Percentiles rank a stretch among this genome's conserved stretches.
Conservation (phyloP, 371 early-diverging fungal species). For the Mortierella sp. region DNA sequence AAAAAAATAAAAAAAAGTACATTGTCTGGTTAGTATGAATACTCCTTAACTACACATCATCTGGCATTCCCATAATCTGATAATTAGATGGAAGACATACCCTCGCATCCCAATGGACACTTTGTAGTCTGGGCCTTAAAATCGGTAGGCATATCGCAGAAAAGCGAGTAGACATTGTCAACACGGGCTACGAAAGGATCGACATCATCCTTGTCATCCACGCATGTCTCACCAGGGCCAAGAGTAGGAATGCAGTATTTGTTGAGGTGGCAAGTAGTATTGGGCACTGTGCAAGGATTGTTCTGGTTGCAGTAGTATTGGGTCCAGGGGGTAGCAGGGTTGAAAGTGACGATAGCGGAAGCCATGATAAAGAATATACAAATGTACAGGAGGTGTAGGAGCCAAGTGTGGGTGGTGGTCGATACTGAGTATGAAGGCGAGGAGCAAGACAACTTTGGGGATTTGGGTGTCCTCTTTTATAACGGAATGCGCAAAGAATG, state of each 20-base stretch:
- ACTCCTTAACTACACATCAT: too few species aligned
- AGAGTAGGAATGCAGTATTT: constrained; percentile 49
- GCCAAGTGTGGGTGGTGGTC: not conserved
- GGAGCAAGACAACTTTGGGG: not conserved
- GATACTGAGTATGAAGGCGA: not conserved
- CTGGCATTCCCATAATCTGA: not conserved
- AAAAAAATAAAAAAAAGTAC: not conserved
- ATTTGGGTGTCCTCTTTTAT: constrained; percentile 15
- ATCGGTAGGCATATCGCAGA: constrained; percentile 44
- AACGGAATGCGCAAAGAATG: not conserved
- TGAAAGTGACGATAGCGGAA: constrained; percentile 18
- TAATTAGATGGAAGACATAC: constrained; percentile 15
- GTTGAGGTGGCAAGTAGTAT: constrained; percentile 31
- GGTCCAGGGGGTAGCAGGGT: constrained; percentile 35
- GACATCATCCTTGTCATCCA: constrained; percentile 34
- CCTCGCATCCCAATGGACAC: constrained; percentile 55
- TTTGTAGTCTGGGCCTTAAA: constrained; percentile 28
- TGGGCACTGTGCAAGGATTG: constrained; percentile 19
- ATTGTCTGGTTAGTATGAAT: not conserved
- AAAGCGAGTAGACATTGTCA: constrained; percentile 46
- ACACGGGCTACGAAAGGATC: constrained; percentile 54
- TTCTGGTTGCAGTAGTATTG: constrained; percentile 36
- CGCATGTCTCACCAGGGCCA: constrained; percentile 29
- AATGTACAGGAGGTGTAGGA: not conserved
- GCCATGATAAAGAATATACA: constrained; percentile 28